phyloP scores from a whole-genome alignment of 73 alveolate species.

The Uronychia setigera region DNA sequence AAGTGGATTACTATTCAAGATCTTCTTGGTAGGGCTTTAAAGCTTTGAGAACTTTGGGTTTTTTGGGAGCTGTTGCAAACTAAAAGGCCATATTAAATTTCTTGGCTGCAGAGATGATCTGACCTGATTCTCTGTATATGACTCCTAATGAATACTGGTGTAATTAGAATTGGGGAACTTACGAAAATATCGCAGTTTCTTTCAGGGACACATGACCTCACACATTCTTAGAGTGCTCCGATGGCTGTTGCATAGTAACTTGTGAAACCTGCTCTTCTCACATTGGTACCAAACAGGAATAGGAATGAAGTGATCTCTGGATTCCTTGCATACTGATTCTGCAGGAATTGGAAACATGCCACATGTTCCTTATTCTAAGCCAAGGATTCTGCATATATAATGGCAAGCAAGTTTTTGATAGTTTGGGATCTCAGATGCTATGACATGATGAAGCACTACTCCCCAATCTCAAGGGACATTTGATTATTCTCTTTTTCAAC shows the following conservation, averaged over 20 bases:
- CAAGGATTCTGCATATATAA: neutral
- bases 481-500: neutral
- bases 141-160: neutral
- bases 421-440: neutral
- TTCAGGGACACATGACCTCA: constrained; percentile 29
- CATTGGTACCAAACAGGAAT: constrained; percentile 44
- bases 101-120: neutral
- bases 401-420: neutral
- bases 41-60: neutral
- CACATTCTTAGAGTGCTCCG: constrained; percentile 65
- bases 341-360: constrained; percentile 27
- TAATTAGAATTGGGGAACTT: neutral
- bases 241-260: constrained; percentile 47
- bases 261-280: neutral
- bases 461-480: neutral
- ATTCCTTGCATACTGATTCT: constrained; percentile 35
- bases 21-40: neutral
- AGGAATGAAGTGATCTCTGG: constrained; percentile 38
- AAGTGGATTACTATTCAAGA: neutral
- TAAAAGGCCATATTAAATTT: neutral
- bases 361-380: neutral
- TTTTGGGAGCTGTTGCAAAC: neutral
- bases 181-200: neutral
- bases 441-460: neutral
- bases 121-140: neutral